These are phyloP conservation scores for Paecilomyces sp. DNA, from an alignment of 2,329 filamentous ascomycete species.

Conservation along the genomic window DNA sequence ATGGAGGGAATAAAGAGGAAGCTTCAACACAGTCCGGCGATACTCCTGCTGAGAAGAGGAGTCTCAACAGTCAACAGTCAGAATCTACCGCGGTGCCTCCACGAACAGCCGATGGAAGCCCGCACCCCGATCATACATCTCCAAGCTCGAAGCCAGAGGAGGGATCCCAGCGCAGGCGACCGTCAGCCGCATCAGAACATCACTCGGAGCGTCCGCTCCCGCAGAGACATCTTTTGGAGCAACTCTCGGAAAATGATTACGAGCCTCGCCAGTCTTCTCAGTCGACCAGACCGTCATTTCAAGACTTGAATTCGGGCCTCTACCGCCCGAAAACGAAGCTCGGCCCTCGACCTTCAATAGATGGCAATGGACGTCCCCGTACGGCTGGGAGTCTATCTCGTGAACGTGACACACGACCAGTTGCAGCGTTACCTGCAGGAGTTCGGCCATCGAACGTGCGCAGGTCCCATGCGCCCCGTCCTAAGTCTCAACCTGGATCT, in stretches of 20 bases:
- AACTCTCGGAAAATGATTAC: slow-evolving; percentile 25
- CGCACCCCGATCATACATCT: slow-evolving; percentile 7
- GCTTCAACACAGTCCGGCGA: slow-evolving; percentile 16
- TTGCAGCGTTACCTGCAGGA: slow-evolving; percentile 74
- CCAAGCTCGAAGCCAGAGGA: slow-evolving; percentile 2
- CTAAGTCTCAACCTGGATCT: slow-evolving; percentile 38
- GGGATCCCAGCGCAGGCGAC: slow-evolving; percentile 9
- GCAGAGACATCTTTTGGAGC: slow-evolving; percentile 24
- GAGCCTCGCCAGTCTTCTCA: slow-evolving; percentile 33
- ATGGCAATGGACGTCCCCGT: slow-evolving; percentile 55
- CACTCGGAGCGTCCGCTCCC: slow-evolving; percentile 17
- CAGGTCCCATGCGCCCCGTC: slow-evolving; percentile 35
- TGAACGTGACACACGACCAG: slow-evolving; percentile 54
- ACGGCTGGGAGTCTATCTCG: slow-evolving; percentile 44
- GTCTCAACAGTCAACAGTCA: slow-evolving; percentile 20
- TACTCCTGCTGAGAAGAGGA: slow-evolving; percentile 8
- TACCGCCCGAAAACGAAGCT: slow-evolving; percentile 68
- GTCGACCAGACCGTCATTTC: slow-evolving; percentile 36
- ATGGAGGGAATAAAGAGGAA: slow-evolving; percentile 52
- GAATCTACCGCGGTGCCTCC: slow-evolving; percentile 28
- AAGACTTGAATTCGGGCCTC: slow-evolving; percentile 35
- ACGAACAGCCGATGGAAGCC: slow-evolving; percentile 9
- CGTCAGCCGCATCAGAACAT: neutral
- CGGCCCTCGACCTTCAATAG: slow-evolving; percentile 70
- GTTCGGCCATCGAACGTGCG: slow-evolving; percentile 56